Evolutionary conservation across 495 filamentous ascomycete genomes (phyloP).

Genomic region (Hypoxylon rickii): DNA sequence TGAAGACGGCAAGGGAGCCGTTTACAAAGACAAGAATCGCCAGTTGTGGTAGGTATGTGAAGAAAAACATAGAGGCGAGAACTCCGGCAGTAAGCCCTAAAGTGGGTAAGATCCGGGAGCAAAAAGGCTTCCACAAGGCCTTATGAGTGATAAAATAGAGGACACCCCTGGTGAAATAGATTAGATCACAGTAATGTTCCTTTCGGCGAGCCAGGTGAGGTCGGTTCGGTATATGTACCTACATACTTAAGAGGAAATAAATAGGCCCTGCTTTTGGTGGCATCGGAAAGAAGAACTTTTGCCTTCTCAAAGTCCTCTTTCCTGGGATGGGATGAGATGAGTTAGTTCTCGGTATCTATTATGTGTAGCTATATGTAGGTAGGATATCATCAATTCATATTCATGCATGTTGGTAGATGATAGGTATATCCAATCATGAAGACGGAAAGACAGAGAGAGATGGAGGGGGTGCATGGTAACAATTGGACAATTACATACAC

Average conservation of each 20-base stretch:
- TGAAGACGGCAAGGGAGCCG: slow-evolving; percentile 80
- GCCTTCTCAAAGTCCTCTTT: slow-evolving; percentile 62
- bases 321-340: slow-evolving; percentile 41
- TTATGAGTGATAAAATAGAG: slow-evolving; percentile 74
- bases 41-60: slow-evolving; percentile 90
- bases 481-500: too few relatives aligned
- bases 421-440: too few relatives aligned
- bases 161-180: slow-evolving; percentile 63
- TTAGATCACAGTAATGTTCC: too few relatives aligned
- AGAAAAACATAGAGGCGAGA: slow-evolving; percentile 73
- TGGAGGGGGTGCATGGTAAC: too few relatives aligned
- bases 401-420: too few relatives aligned
- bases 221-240: too few relatives aligned
- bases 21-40: slow-evolving; percentile 80
- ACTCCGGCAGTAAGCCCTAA: slow-evolving; percentile 69
- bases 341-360: neutral
- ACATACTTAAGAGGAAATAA: slow-evolving; percentile 82
- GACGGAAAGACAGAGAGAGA: too few relatives aligned
- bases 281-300: slow-evolving; percentile 59
- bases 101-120: slow-evolving; percentile 69
- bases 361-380: neutral
- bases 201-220: too few relatives aligned
- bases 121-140: slow-evolving; percentile 69
- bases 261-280: slow-evolving; percentile 75
- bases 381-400: too few relatives aligned